Conservation (phyloP, 306 rosid species). For the Dalbergia cochinchinensis region DNA sequence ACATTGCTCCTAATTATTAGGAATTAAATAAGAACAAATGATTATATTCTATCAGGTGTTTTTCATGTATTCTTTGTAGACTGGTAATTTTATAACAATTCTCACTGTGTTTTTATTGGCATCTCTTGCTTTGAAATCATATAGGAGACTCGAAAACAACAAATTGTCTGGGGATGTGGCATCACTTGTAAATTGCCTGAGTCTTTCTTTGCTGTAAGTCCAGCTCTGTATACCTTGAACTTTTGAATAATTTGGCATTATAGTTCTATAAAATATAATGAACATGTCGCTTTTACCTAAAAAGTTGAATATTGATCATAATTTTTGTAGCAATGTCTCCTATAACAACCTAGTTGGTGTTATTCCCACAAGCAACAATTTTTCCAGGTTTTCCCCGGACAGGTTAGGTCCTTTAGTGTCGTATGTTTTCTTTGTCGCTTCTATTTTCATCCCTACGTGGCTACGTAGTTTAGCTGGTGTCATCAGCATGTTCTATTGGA, state of each 20-base stretch:
- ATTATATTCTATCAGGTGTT: neutral
- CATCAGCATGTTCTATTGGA: neutral
- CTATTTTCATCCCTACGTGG: neutral
- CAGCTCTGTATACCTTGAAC: no score
- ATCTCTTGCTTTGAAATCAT: conserved; percentile 28
- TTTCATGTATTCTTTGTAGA: conserved; percentile 4
- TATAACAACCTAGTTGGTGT: conserved; percentile 83
- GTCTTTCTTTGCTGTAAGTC: conserved; percentile 83
- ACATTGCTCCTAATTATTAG: neutral
- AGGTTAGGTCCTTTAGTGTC: conserved; percentile 60
- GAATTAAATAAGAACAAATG: conserved; percentile 3
- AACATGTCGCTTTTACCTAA: neutral
- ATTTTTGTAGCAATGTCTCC: conserved; percentile 79
- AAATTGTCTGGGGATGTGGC: conserved; percentile 78
- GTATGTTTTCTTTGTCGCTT: neutral
- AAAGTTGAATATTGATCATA: conserved; percentile 24
- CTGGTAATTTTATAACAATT: neutral
- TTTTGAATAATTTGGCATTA: neutral
- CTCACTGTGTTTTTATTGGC: neutral
- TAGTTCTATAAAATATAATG: neutral
- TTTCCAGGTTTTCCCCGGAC: conserved; percentile 83
- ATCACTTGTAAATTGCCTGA: conserved; percentile 76
- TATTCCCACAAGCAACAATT: conserved; percentile 88
- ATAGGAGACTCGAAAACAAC: conserved; percentile 91
- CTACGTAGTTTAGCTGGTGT: neutral